Evolutionary conservation across 2,329 filamentous ascomycete species (phyloP).

Genomic region (Alternaria alternata): DNA sequence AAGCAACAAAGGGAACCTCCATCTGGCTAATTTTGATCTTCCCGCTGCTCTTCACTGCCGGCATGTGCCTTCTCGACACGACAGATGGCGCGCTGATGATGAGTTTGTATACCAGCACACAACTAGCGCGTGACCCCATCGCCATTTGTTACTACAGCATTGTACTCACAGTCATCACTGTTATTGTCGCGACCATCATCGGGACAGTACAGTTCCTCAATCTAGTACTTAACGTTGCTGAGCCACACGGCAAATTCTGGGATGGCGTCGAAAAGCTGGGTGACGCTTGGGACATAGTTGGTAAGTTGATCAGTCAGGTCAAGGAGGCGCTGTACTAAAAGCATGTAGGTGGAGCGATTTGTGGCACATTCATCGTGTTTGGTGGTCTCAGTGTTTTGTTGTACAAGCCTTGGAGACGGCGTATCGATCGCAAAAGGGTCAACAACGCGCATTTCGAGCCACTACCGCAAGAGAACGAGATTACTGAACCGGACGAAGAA

Average conservation of each 20-base stretch:
- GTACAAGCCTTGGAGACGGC: slow-evolving; percentile 80
- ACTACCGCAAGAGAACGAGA: slow-evolving; percentile 24
- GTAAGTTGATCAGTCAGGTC: slow-evolving; percentile 22
- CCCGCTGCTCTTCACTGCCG: slow-evolving; percentile 87
- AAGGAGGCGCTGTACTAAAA: slow-evolving; percentile 5
- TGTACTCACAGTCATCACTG: slow-evolving; percentile 82
- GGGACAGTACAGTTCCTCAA: slow-evolving; percentile 85
- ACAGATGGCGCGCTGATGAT: slow-evolving; percentile 95
- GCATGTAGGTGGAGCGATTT: slow-evolving; percentile 71
- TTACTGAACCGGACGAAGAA: slow-evolving; percentile 15
- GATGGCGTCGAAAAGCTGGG: slow-evolving; percentile 73
- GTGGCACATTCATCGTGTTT: slow-evolving; percentile 81
- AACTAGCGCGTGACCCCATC: slow-evolving; percentile 81
- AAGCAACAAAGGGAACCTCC: slow-evolving; percentile 83
- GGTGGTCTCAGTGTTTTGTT: slow-evolving; percentile 75
- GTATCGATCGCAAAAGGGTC: slow-evolving; percentile 57
- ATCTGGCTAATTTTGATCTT: slow-evolving; percentile 96
- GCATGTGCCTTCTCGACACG: slow-evolving; percentile 95
- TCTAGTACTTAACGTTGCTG: slow-evolving; percentile 77
- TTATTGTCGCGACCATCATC: slow-evolving; percentile 84
- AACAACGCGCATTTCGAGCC: slow-evolving; percentile 41
- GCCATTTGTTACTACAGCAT: slow-evolving; percentile 95
- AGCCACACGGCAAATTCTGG: slow-evolving; percentile 84
- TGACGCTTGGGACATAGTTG: slow-evolving; percentile 49
- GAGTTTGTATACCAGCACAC: slow-evolving; percentile 83